Evolutionary conservation across 1,139 yeast species (phyloP).

Genomic region (Pichia sp.): DNA sequence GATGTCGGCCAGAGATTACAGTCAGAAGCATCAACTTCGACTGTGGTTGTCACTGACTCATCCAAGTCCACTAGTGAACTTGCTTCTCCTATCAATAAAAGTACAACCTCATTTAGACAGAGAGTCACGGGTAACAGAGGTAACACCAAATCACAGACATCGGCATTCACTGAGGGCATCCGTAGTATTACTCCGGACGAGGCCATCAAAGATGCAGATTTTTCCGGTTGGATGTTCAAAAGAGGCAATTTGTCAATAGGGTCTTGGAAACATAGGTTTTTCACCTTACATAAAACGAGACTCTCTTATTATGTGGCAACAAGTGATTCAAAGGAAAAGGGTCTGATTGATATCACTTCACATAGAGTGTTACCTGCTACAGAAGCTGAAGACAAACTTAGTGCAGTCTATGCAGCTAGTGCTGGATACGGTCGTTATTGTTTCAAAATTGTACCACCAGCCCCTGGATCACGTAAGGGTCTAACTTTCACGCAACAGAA

Average conservation of each 20-base stretch:
- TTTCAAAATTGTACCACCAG: slow-evolving; percentile 92
- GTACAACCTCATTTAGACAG: slow-evolving; percentile 14
- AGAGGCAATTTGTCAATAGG: slow-evolving; percentile 80
- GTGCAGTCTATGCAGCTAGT: slow-evolving; percentile 84
- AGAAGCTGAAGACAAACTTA: slow-evolving; percentile 65
- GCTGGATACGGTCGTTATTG: slow-evolving; percentile 91
- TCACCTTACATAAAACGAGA: slow-evolving; percentile 87
- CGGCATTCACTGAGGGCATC: slow-evolving; percentile 93
- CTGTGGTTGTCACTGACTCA: slow-evolving; percentile 13
- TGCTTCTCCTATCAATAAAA: too few species aligned
- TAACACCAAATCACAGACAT: slow-evolving; percentile 49
- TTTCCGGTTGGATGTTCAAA: slow-evolving; percentile 94
- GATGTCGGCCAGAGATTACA: slow-evolving; percentile 21
- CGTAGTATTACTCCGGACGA: slow-evolving; percentile 68
- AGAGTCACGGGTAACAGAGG: slow-evolving; percentile 4
- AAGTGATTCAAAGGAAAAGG: slow-evolving; percentile 78
- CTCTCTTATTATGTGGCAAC: slow-evolving; percentile 80
- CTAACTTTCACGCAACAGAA: slow-evolving; percentile 94
- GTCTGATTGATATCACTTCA: slow-evolving; percentile 91
- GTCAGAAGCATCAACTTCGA: slow-evolving; percentile 11
- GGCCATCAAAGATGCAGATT: slow-evolving; percentile 67
- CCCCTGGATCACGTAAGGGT: slow-evolving; percentile 94
- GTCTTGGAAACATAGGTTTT: slow-evolving; percentile 87
- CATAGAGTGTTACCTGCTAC: slow-evolving; percentile 79
- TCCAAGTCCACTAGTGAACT: too few species aligned